Base-by-base conservation (phyloP, 139 green algal genomes). In the Tetraselmis striata region DNA sequence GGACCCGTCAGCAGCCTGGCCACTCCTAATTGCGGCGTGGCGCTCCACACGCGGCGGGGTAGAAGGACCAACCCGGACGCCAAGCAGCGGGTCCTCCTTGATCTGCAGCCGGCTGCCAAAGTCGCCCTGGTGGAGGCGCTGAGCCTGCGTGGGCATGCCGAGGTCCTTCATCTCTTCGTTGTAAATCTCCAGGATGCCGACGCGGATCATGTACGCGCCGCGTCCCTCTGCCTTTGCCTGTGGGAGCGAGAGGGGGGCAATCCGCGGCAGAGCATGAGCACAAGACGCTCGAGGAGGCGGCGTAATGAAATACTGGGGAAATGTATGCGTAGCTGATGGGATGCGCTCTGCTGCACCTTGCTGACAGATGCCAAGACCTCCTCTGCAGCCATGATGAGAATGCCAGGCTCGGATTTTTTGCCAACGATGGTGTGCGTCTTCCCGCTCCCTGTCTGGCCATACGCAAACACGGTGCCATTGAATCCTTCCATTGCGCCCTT, bases 341-440 rank as follows among this genome's bases (percentile, higher is more conserved):
- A n/a, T n/a, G 18, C 24, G 45, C 59, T 28, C 31, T 81, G 74
- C 29, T 26, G 67, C 22, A 31, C 59, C 2, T 58, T 28, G 24
- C 24, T 32, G 23, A 82, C 18, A 24, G 59, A 28, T 0, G 84
- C 82, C 74, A 88, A 86, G 2, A 86, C n/a, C 45, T 84, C 84
- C 59, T 82, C 77, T 24, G 80, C 77, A 29, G 85, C 85, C 30
- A 88, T 28, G 28, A 76, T 26, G 29, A 88, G 32, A n/a, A 85
- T 75, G 2, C 85, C 85, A 22, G 85, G 79, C 24, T 77, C 28
- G 28, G 45, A 28, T 27, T 31, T 32, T 31, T 77, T 81, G 1
- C 85, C 85, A 59, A 88, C 76, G 82, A 88, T 88, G 27, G 85
- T 88, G 67, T 85, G 59, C 23, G 85, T 88, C 79, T 88, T 88